phyloP scores from a whole-genome alignment of 805 yeast species.

The Nakazawaea siamensis region DNA sequence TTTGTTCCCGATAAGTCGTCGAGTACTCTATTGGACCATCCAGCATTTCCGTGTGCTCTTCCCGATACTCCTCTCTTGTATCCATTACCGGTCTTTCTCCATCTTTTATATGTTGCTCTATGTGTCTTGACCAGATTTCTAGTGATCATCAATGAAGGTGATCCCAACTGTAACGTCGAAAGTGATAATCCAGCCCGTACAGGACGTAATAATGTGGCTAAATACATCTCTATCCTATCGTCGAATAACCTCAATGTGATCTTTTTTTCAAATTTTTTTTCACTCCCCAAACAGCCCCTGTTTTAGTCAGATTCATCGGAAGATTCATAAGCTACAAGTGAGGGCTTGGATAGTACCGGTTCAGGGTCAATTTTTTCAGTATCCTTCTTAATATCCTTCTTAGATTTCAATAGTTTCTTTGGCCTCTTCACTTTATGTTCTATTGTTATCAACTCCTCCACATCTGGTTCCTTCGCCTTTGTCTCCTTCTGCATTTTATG shows the following conservation, averaged over 20 bases:
- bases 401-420: too few species aligned
- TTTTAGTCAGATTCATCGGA: too few species aligned
- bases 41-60: constrained; percentile 88
- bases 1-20: constrained; percentile 53
- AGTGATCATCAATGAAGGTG: constrained; percentile 11
- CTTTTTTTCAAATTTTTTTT: too few species aligned
- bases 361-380: too few species aligned
- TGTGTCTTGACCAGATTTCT: constrained; percentile 60
- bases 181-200: constrained; percentile 8
- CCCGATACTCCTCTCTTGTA: constrained; percentile 71
- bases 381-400: background rate
- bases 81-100: constrained; percentile 64
- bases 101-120: constrained; percentile 81
- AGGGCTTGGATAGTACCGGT: too few species aligned
- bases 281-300: too few species aligned
- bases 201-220: constrained; percentile 6
- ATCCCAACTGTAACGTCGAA: constrained; percentile 6
- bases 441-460: background rate
- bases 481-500: background rate
- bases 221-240: too few species aligned
- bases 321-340: too few species aligned
- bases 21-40: constrained; percentile 63
- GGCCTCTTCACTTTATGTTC: too few species aligned
- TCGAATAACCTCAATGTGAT: too few species aligned
- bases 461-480: background rate